Percentiles rank a stretch among this genome's conserved stretches.
Conservation (phyloP, 2,329 filamentous ascomycete species). For the Alternaria sp. region DNA sequence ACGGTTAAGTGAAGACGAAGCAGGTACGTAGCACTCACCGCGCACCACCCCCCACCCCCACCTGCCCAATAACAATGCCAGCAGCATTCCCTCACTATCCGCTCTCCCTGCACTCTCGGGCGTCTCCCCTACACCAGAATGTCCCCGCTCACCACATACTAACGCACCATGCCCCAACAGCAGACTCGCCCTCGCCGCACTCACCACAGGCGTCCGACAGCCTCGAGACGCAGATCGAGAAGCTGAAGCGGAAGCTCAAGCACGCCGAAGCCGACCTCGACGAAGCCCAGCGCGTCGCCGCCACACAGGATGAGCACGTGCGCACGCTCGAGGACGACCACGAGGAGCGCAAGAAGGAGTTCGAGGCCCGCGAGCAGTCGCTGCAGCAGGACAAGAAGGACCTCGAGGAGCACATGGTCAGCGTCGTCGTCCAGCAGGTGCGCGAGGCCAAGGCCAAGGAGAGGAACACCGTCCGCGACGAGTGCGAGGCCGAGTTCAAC, state of each 20-base stretch:
- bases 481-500: conserved; percentile 43
- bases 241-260: conserved; percentile 42
- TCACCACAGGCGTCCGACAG: conserved; percentile 39
- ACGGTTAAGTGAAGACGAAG: conserved; percentile 20
- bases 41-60: conserved; percentile 16
- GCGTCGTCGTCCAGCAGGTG: conserved; percentile 50
- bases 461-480: conserved; percentile 42
- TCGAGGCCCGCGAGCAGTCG: conserved; percentile 38
- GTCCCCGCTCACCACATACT: conserved; percentile 24
- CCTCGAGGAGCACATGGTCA: conserved; percentile 52
- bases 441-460: conserved; percentile 49
- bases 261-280: conserved; percentile 40
- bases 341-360: conserved; percentile 39
- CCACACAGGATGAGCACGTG: conserved; percentile 38
- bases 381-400: conserved; percentile 48
- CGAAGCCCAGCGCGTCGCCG: conserved; percentile 42
- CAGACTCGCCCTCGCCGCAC: conserved; percentile 38
- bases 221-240: conserved; percentile 39
- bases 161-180: conserved; percentile 28
- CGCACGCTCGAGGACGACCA: conserved; percentile 42
- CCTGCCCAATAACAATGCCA: conserved; percentile 33
- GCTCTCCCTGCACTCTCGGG: conserved; percentile 22
- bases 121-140: conserved; percentile 19
- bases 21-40: conserved; percentile 22
- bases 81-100: conserved; percentile 28